phyloP scores from a whole-genome alignment of 2,329 filamentous ascomycete genomes.

The Cercospora janseana region DNA sequence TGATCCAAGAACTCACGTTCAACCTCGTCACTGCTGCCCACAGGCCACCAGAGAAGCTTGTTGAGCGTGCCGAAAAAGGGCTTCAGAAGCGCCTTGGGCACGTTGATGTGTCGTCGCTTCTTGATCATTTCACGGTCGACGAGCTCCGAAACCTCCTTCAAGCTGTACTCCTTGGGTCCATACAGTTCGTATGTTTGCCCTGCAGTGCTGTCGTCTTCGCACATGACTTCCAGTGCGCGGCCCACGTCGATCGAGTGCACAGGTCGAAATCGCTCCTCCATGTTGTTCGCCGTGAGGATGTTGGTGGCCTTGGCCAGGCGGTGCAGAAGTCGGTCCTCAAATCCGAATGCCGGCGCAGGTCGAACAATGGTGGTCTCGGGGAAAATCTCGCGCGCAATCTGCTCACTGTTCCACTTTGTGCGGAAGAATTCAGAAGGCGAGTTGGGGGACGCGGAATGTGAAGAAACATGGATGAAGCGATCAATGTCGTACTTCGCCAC shows the following conservation, averaged over 20 bases:
- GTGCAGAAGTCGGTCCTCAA: constrained; percentile 88
- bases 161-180: constrained; percentile 88
- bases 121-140: constrained; percentile 93
- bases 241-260: constrained; percentile 93
- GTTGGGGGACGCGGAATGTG: constrained; percentile 78
- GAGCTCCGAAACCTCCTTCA: constrained; percentile 78
- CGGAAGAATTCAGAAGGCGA: constrained; percentile 86
- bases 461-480: constrained; percentile 94
- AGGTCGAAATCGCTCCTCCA: constrained; percentile 86
- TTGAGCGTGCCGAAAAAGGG: constrained; percentile 73
- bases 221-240: constrained; percentile 81
- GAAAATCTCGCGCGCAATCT: constrained; percentile 81
- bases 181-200: constrained; percentile 92
- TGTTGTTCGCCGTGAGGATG: constrained; percentile 85
- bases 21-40: constrained; percentile 77
- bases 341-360: constrained; percentile 89
- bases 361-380: constrained; percentile 96
- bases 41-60: constrained; percentile 83
- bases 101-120: constrained; percentile 82
- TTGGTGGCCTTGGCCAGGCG: constrained; percentile 78
- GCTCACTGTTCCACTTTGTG: constrained; percentile 83
- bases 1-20: constrained; percentile 94
- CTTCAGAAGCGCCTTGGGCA: constrained; percentile 78
- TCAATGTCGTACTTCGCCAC: constrained; percentile 98
- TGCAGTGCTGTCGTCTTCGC: constrained; percentile 85